phyloP scores from a whole-genome alignment of 768 basidiomycete genomes.

The Clavaria fumosa region DNA sequence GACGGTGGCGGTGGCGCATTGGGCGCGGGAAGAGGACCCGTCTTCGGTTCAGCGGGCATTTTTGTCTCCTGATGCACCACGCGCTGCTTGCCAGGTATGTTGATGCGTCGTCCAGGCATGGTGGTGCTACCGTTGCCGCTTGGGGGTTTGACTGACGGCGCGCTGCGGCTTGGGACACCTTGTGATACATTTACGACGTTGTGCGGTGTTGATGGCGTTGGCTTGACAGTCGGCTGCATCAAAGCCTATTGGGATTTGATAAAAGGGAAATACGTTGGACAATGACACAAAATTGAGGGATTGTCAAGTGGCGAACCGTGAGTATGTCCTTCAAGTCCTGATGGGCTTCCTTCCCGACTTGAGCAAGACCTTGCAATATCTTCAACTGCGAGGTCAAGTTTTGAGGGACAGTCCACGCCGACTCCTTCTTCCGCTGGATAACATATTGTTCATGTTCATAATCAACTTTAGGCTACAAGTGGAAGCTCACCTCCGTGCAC shows the following conservation, averaged over 20 bases:
- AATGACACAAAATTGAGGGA: conserved; percentile 22
- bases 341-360: conserved; percentile 12
- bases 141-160: too few species aligned
- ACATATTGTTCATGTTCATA: conserved; percentile 5
- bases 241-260: conserved; percentile 30
- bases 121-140: not conserved
- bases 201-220: not conserved
- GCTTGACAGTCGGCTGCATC: conserved; percentile 11
- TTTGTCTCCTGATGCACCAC: not conserved
- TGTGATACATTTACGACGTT: not conserved
- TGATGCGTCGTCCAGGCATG: not conserved
- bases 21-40: too few species aligned
- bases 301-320: conserved; percentile 41
- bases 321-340: conserved; percentile 28
- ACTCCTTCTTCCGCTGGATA: conserved; percentile 26
- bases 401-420: conserved; percentile 28
- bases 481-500: conserved; percentile 24
- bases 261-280: conserved; percentile 23
- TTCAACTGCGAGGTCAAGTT: conserved; percentile 23
- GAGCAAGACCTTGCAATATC: conserved; percentile 13
- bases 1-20: not conserved
- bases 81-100: not conserved
- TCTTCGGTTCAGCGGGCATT: not conserved
- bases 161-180: conserved; percentile 1
- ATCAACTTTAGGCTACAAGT: not conserved